phyloP scores from a whole-genome alignment of 805 yeast species.

The Teunomyces funiuensis region DNA sequence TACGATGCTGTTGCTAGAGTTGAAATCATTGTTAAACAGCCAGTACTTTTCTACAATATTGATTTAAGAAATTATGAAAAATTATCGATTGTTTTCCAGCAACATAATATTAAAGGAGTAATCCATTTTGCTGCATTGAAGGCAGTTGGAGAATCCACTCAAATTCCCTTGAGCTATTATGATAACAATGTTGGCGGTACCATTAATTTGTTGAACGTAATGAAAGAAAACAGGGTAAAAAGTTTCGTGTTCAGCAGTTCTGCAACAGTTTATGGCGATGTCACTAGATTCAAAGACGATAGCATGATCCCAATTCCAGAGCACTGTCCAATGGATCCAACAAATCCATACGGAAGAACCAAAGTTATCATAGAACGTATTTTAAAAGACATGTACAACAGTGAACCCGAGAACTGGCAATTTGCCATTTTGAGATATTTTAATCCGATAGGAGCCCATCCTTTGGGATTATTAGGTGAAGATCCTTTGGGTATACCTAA shows the following conservation, averaged over 20 bases:
- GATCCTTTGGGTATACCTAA: constrained; percentile 79
- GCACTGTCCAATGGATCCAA: constrained; percentile 70
- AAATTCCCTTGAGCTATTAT: constrained; percentile 66
- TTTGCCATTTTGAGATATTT: constrained; percentile 72
- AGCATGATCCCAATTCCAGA: constrained; percentile 80
- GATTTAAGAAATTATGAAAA: constrained; percentile 54
- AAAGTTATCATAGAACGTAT: constrained; percentile 66
- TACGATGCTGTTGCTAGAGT: constrained; percentile 64
- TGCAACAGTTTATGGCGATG: constrained; percentile 85
- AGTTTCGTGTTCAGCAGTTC: constrained; percentile 72
- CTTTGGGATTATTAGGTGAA: constrained; percentile 77
- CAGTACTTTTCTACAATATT: constrained; percentile 55
- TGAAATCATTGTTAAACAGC: constrained; percentile 50
- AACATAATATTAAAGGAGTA: constrained; percentile 55
- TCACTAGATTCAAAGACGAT: constrained; percentile 55
- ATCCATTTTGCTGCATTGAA: constrained; percentile 82
- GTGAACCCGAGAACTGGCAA: constrained; percentile 43
- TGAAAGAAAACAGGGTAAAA: constrained; percentile 47
- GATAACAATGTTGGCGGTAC: constrained; percentile 69
- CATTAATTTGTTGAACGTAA: constrained; percentile 52
- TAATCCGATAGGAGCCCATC: constrained; percentile 86
- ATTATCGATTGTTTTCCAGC: constrained; percentile 47
- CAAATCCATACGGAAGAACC: constrained; percentile 77
- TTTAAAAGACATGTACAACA: constrained; percentile 50
- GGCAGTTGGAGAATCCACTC: constrained; percentile 77